Evolutionary conservation across 352 stramenopile genomes (phyloP), one percentile per base, ranked within the genome.

Genomic region (Phytopythium cucurbitacearum): DNA sequence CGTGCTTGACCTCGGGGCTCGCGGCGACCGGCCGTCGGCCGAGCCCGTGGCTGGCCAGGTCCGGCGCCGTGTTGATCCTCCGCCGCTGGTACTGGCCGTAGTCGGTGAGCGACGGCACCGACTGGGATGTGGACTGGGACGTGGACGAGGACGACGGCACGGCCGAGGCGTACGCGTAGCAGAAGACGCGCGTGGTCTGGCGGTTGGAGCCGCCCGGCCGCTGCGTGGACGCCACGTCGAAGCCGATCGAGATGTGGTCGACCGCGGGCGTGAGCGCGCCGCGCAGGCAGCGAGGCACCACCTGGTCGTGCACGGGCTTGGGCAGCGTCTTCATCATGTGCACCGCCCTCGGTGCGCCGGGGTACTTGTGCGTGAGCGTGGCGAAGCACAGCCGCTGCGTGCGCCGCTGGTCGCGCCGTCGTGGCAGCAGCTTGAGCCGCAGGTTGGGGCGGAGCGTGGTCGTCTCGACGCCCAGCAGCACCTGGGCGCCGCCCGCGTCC

Each of bases 271-370:
- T 64, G 7, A 85, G 41, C 15, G 71, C 59, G 32, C 69, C 67
- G 12, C 72, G 64, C 43, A 85, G 64, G 3, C 62, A 39, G 16
- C 53, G 60, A 0, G 62, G 32, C 1, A 85, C 58, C 10, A 83
- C 41, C 16, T 87, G 64, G 42, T 85, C 71, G 68, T 87, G 73
- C n/a, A 85, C 59, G 7, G 66, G 57, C 39, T 76, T 79, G 21
- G 76, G 76, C 4, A 87, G 56, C 11, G 73, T 82, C 63, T 85
- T 87, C 35, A 76, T 78, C 16, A 87, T 60, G 52, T 81, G 73
- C 37, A 80, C 60, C 1, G 76, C 76, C 4, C 70, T 69, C 15
- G 72, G 62, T 15, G 77, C 75, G 28, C 40, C 58, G 3, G 67
- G 53, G 52, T 75, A 80, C 40, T 76, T 60, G 51, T 71, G 57